phyloP scores from a whole-genome alignment of 106 monocot species.

The Allium sativum region DNA sequence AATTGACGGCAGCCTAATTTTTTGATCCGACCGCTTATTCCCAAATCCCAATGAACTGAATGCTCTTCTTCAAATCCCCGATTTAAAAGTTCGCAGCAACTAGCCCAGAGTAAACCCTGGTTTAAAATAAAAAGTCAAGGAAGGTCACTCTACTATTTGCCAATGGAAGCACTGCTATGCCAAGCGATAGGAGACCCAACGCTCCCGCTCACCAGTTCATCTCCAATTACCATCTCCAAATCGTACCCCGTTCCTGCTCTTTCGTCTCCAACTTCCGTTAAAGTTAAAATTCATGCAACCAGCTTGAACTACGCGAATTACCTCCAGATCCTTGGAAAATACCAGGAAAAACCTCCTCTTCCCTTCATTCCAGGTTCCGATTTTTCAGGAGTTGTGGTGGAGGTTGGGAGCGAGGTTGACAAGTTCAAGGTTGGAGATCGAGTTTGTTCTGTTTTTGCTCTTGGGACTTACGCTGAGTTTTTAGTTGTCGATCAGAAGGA shows the following conservation, averaged over 20 bases:
- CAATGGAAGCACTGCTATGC: conserved; percentile 86
- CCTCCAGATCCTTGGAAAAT: conserved; percentile 84
- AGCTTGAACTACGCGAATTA: conserved; percentile 92
- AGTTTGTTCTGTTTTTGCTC: conserved; percentile 52
- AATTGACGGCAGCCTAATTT: too few relatives aligned
- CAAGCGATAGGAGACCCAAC: conserved; percentile 74
- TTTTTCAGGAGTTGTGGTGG: conserved; percentile 74
- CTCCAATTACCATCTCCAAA: conserved; percentile 35
- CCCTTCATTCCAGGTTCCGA: conserved; percentile 93
- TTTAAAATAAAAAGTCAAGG: too few relatives aligned
- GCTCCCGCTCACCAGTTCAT: conserved; percentile 29
- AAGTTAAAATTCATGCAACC: conserved; percentile 48
- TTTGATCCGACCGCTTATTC: too few relatives aligned
- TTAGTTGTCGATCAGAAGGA: conserved; percentile 79
- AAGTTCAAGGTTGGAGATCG: conserved; percentile 64
- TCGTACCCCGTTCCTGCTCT: conserved; percentile 50
- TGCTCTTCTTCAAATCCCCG: too few relatives aligned
- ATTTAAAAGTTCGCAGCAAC: too few relatives aligned
- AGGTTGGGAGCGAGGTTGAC: conserved; percentile 47
- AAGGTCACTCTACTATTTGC: too few relatives aligned
- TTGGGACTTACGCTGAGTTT: conserved; percentile 68
- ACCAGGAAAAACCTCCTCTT: conserved; percentile 86
- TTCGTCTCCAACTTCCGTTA: conserved; percentile 54
- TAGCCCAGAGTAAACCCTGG: too few relatives aligned
- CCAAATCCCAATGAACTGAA: too few relatives aligned